Evolutionary conservation across 2,329 filamentous ascomycete genomes (phyloP), one percentile per base, ranked within the genome.

Genomic region (Pestalotiopsis sp.): DNA sequence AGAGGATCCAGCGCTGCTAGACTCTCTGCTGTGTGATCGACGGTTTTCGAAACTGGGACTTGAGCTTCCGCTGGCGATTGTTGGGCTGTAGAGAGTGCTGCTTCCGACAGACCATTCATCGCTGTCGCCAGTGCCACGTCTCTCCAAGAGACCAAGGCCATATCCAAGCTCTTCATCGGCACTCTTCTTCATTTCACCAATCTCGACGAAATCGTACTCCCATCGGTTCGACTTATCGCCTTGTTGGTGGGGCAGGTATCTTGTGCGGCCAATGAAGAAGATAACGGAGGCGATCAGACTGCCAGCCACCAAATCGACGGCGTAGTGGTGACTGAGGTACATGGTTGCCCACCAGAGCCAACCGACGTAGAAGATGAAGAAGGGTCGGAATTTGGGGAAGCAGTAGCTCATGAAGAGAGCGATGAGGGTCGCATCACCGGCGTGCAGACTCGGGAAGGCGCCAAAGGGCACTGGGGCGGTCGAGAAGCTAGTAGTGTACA

Each of bases 331-430:
- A 76, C 94, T 97, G 66, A 98, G 89, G 78, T 98, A 98, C 94
- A 98, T 97, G 74, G 95, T 98, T 13, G 95, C 93, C 94, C 95
- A 98, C 93, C 94, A 98, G 76, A 98, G 91, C 95, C 95, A 98
- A 78, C 92, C 88, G 59, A 92, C 92, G 81, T 98, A 98, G 72
- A 88, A 86, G 72, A 95, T 88, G 81, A 97, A 97, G 66, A 96
- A 82, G 13, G 91, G 90, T 73, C 92, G 90, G 73, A 97, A 87
- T 70, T 89, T 90, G 4, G 95, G 95, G 85, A 98, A 98, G 79
- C 93, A 91, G 81, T 97, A 92, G 81, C 92, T 93, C 91, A 98
- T 93, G 85, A 98, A 97, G 17, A 98, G 87, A 25, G 94, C 94
- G 80, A 97, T 94, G 67, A 97, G 86, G 4, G 94, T 95, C 9